Percentiles rank a stretch among this genome's conserved stretches.
phyloP scores from a whole-genome alignment of 352 stramenopile genomes.

The Plasmopara halstedii region DNA sequence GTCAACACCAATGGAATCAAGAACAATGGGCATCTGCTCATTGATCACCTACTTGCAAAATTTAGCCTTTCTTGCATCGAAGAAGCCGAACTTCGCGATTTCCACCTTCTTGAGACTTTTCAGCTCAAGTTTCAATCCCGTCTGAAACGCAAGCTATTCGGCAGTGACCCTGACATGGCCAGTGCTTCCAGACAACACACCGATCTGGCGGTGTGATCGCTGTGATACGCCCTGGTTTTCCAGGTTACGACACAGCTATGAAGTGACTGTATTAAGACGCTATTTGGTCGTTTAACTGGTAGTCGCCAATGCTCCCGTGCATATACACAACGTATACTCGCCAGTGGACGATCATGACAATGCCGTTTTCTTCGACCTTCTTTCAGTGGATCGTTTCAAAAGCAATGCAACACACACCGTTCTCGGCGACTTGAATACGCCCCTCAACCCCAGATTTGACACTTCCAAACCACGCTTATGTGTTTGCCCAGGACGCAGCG shows the following conservation, averaged over 20 bases:
- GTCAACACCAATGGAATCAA: background rate
- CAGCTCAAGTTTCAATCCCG: background rate
- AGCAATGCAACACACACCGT: background rate
- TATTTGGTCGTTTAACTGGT: background rate
- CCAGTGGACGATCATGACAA: background rate
- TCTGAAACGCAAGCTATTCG: background rate
- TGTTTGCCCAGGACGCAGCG: too few relatives aligned
- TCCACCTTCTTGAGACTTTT: background rate
- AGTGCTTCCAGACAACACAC: background rate
- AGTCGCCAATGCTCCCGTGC: background rate
- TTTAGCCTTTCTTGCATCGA: background rate
- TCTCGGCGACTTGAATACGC: background rate
- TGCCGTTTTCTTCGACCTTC: background rate
- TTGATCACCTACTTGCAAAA: background rate
- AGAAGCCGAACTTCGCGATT: background rate
- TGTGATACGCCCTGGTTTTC: background rate
- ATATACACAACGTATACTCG: background rate
- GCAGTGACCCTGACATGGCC: background rate
- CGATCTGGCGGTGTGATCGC: background rate
- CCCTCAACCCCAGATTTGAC: background rate
- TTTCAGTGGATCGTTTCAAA: background rate
- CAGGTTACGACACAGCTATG: background rate
- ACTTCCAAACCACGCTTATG: too few relatives aligned
- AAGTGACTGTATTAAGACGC: background rate
- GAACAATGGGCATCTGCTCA: background rate